phyloP scores from a whole-genome alignment of 352 stramenopile species.

The Phytophthora capsici region DNA sequence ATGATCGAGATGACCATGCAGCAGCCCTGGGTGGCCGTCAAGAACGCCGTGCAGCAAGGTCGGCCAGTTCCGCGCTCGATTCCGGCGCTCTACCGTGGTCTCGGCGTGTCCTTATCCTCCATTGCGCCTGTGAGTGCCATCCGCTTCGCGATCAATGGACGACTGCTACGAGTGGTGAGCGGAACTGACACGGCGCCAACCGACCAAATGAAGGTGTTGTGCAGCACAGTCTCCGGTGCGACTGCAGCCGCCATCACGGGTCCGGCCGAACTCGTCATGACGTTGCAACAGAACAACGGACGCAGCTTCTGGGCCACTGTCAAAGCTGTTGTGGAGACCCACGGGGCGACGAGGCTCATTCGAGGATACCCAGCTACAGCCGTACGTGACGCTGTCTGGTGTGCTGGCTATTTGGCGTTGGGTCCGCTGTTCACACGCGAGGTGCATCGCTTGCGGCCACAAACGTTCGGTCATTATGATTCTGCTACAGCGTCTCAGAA shows the following conservation, averaged over 20 bases:
- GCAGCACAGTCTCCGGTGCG: slow-evolving; percentile 58
- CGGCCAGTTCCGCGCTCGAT: slow-evolving; percentile 64
- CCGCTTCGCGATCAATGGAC: slow-evolving; percentile 80
- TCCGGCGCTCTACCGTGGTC: slow-evolving; percentile 73
- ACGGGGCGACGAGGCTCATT: slow-evolving; percentile 58
- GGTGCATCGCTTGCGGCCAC: slow-evolving; percentile 56
- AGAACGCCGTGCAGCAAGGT: slow-evolving; percentile 86
- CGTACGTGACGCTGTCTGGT: slow-evolving; percentile 76
- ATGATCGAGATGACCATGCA: slow-evolving; percentile 87
- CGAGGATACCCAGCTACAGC: slow-evolving; percentile 63
- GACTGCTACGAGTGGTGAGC: slow-evolving; percentile 50
- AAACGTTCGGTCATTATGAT: slow-evolving; percentile 60
- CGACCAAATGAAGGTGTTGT: slow-evolving; percentile 61
- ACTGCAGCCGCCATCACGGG: slow-evolving; percentile 67
- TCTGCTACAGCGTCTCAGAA: slow-evolving; percentile 63
- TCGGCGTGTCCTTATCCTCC: slow-evolving; percentile 75
- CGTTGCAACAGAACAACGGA: slow-evolving; percentile 79
- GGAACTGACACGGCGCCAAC: slow-evolving; percentile 30
- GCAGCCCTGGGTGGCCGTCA: slow-evolving; percentile 83
- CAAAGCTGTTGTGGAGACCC: slow-evolving; percentile 50
- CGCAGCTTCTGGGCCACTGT: slow-evolving; percentile 64
- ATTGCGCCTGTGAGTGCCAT: slow-evolving; percentile 81
- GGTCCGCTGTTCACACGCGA: slow-evolving; percentile 70
- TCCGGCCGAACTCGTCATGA: slow-evolving; percentile 83
- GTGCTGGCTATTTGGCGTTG: slow-evolving; percentile 76